Conservation (phyloP, 257 asterid genomes). For the Phtheirospermum japonicum region DNA sequence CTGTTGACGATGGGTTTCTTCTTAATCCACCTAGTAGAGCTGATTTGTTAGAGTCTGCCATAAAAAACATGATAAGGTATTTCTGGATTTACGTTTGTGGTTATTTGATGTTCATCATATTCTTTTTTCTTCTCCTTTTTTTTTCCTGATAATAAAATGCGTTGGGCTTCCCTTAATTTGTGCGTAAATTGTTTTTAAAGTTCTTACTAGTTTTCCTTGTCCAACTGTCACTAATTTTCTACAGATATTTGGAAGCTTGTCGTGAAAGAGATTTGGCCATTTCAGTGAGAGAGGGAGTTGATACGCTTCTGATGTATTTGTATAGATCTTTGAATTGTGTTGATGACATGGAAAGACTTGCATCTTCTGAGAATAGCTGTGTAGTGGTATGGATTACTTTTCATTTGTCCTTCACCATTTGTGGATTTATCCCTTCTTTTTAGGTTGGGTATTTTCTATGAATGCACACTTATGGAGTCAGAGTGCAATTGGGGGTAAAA, state of each 20-base stretch:
- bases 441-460: no score
- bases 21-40: constrained; percentile 82
- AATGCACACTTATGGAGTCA: no score
- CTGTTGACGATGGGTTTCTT: constrained; percentile 72
- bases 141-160: constrained; percentile 5
- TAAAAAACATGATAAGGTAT: constrained; percentile 84
- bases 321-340: constrained; percentile 74
- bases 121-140: neutral
- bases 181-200: constrained; percentile 15
- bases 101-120: constrained; percentile 20
- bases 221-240: constrained; percentile 25
- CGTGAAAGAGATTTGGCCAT: constrained; percentile 64
- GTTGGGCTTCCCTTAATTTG: constrained; percentile 7
- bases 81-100: constrained; percentile 30
- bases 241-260: constrained; percentile 76
- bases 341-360: constrained; percentile 91
- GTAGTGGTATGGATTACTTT: constrained; percentile 68
- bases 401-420: constrained; percentile 21
- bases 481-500: no score
- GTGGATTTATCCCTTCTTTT: no score
- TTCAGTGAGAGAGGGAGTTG: constrained; percentile 86
- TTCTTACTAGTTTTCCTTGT: constrained; percentile 24
- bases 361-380: constrained; percentile 81
- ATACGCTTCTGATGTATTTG: constrained; percentile 89
- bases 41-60: constrained; percentile 71